Conservation (phyloP, 2,329 filamentous ascomycete genomes). For the Claviceps fusiformis region DNA sequence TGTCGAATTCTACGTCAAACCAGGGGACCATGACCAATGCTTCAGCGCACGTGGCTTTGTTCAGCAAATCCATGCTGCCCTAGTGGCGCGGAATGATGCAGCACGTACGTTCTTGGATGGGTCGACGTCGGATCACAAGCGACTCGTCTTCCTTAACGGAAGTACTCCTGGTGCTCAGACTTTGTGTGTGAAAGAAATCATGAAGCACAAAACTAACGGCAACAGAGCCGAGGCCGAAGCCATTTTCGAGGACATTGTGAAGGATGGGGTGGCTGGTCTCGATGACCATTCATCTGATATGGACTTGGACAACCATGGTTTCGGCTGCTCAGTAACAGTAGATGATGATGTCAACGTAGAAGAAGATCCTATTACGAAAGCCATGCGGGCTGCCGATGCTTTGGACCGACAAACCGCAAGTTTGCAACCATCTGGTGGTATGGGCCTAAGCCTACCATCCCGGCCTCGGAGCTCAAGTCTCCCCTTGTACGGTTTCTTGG, state of each 20-base stretch:
- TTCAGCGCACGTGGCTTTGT: slow-evolving; percentile 27
- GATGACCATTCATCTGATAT: slow-evolving; percentile 11
- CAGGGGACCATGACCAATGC: background rate
- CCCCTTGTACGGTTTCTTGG: slow-evolving; percentile 30
- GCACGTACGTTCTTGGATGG: slow-evolving; percentile 38
- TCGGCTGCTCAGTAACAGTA: background rate
- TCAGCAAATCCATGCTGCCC: slow-evolving; percentile 36
- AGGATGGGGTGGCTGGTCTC: slow-evolving; percentile 31
- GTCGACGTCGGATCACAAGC: slow-evolving; percentile 32
- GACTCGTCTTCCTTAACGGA: slow-evolving; percentile 47
- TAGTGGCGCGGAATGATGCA: slow-evolving; percentile 29
- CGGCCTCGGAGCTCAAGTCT: slow-evolving; percentile 36
- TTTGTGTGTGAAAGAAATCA: slow-evolving; percentile 41
- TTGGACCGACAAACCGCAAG: slow-evolving; percentile 41
- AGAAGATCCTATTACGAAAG: slow-evolving; percentile 36
- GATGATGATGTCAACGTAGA: slow-evolving; percentile 28
- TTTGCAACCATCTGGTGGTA: slow-evolving; percentile 34
- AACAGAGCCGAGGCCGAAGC: slow-evolving; percentile 34
- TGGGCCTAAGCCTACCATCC: slow-evolving; percentile 28
- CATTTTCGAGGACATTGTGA: slow-evolving; percentile 37
- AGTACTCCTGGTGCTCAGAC: slow-evolving; percentile 41
- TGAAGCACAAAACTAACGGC: slow-evolving; percentile 36
- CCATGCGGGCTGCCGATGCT: slow-evolving; percentile 46
- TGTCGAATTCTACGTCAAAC: slow-evolving; percentile 3
- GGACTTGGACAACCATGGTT: slow-evolving; percentile 7